phyloP scores from a whole-genome alignment of 2,329 filamentous ascomycete genomes.

The Hymenoscyphus scutula region DNA sequence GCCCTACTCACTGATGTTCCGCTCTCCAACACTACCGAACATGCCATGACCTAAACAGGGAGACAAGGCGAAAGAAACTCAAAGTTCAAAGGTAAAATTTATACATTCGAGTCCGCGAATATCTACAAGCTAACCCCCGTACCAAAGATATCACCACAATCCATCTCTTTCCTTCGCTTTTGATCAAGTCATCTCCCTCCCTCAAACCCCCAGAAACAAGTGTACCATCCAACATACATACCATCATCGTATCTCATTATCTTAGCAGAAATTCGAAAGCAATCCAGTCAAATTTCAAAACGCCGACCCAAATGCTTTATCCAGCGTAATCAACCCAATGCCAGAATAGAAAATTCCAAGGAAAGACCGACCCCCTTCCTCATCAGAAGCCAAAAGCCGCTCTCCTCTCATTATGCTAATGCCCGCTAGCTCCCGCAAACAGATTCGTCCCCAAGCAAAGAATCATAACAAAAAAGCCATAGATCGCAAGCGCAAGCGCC shows the following conservation, averaged over 20 bases:
- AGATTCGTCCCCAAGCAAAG: slow-evolving; percentile 84
- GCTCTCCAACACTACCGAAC: no score
- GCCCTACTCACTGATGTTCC: no score
- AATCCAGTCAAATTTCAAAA: neutral
- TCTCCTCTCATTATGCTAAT: slow-evolving; percentile 43
- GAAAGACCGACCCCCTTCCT: slow-evolving; percentile 6
- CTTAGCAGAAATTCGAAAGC: neutral
- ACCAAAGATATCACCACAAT: neutral
- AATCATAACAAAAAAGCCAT: slow-evolving; percentile 85
- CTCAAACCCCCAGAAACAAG: neutral
- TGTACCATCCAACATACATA: neutral
- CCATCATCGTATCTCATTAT: neutral
- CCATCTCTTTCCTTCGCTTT: neutral
- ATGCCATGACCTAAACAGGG: no score
- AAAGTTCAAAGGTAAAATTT: no score
- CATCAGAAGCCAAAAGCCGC: neutral
- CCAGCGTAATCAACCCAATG: slow-evolving; percentile 1
- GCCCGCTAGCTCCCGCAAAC: slow-evolving; percentile 57
- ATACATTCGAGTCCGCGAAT: neutral
- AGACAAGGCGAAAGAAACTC: no score
- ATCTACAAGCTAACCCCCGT: neutral
- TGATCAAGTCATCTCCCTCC: neutral
- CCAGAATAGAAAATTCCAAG: no score
- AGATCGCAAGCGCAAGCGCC: slow-evolving; percentile 73
- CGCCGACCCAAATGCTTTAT: slow-evolving; percentile 24